Base-by-base conservation (phyloP, 257 asterid genomes). In the Solanum neorickii region DNA sequence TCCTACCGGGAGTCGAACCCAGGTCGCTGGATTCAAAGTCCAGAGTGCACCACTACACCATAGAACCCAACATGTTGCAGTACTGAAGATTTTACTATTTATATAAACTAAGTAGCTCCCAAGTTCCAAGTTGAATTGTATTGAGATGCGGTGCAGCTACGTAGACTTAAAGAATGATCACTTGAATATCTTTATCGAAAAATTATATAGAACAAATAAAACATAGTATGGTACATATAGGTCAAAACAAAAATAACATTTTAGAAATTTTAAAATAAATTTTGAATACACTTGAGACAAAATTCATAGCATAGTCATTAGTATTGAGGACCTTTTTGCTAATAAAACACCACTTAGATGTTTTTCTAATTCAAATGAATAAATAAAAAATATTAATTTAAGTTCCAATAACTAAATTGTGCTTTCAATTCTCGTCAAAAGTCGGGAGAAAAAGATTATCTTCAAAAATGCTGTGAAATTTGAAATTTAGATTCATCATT, bases 41-140 rank as follows among this genome's bases (percentile, higher is more conserved):
- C 98, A 94, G 98, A 96, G 98, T 95, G 98, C 97, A 94, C 98
- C 98, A 94, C 98, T 95, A 96, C 98, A 95, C 97, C 98, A 94
- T 82, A 49, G 69, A 82, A 82, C 69, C 69, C 0, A 0, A 69
- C 10, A 3, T 29, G 21, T 9, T 62, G 8, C 25, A 1, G 1
- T 8, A 6, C 0, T 7, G 5, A 0, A 42, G 1, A 9, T 9
- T 41, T 9, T 18, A 0, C 0, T 52, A 52, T 0, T 0, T 18
- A 9, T 3, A 59, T 6, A 21, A 21, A 3, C 6, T 5, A 59
- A 59, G 13, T 59, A 59, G 2, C 68, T 59, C 66, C 62, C n/a
- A 18, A 56, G 65, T 56, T 56, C 23, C 66, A 9, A 56, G 12
- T 56, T 56, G 25, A 18, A 12, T 56, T 21, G 27, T n/a, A 59